Conservation (phyloP, 2,329 filamentous ascomycete species). For the Fusarium torreyae region DNA sequence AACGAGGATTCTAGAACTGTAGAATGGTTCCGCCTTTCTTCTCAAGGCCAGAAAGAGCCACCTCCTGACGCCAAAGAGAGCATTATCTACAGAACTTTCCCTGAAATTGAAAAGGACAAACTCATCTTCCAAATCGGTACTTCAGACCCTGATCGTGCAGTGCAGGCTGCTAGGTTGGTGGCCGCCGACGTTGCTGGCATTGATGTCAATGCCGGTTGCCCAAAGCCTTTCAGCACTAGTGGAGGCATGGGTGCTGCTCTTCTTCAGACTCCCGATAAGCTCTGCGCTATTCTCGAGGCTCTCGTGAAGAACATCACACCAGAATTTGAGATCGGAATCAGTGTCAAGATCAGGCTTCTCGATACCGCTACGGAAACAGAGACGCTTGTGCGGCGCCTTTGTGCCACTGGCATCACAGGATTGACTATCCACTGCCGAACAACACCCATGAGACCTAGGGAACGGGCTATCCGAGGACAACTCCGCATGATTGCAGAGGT, state of each 20-base stretch:
- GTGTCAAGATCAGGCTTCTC: slow-evolving; percentile 94
- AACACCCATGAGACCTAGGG: slow-evolving; percentile 92
- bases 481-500: slow-evolving; percentile 85
- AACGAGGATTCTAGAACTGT: slow-evolving; percentile 85
- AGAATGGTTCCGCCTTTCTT: slow-evolving; percentile 85
- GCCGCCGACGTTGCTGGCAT: slow-evolving; percentile 92
- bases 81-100: slow-evolving; percentile 88
- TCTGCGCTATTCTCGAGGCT: slow-evolving; percentile 86
- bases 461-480: slow-evolving; percentile 88
- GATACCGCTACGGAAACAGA: slow-evolving; percentile 83
- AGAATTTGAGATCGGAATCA: slow-evolving; percentile 90
- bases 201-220: slow-evolving; percentile 98
- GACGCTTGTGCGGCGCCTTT: slow-evolving; percentile 81
- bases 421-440: slow-evolving; percentile 97
- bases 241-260: slow-evolving; percentile 97
- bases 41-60: slow-evolving; percentile 75
- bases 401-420: slow-evolving; percentile 90
- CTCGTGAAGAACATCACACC: slow-evolving; percentile 84
- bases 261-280: slow-evolving; percentile 84
- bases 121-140: slow-evolving; percentile 96
- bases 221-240: slow-evolving; percentile 93
- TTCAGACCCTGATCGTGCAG: slow-evolving; percentile 84
- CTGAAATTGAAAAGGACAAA: slow-evolving; percentile 79
- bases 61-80: slow-evolving; percentile 70
- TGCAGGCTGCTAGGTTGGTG: slow-evolving; percentile 86